These are phyloP conservation scores for Dicorynia guianensis DNA, from an alignment of 306 rosid species.

Conservation along the genomic window DNA sequence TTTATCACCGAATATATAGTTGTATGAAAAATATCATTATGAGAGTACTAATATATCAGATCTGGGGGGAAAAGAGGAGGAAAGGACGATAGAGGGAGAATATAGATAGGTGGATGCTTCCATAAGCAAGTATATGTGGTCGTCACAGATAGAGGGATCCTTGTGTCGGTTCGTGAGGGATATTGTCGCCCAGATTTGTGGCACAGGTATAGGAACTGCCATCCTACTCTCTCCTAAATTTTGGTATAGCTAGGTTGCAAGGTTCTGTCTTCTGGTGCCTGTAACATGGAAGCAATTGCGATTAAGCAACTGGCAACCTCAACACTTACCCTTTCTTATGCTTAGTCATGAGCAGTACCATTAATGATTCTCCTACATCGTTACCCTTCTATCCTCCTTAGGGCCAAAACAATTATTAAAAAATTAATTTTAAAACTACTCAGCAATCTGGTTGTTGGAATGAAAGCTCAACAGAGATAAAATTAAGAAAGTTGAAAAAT, in stretches of 20 bases:
- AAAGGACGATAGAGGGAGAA: not conserved
- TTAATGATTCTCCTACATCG: too few species aligned
- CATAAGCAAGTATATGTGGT: not conserved
- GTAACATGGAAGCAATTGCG: not conserved
- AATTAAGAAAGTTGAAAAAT: too few species aligned
- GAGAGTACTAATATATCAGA: not conserved
- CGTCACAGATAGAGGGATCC: slow-evolving; percentile 15
- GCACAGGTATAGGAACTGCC: slow-evolving; percentile 31
- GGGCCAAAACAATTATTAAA: too few species aligned
- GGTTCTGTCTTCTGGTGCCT: not conserved
- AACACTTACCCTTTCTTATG: not conserved
- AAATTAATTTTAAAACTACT: too few species aligned
- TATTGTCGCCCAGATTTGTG: slow-evolving; percentile 49
- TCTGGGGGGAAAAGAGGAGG: not conserved
- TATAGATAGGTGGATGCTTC: slow-evolving; percentile 19
- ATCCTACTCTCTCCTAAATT: slow-evolving; percentile 36
- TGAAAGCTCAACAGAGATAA: too few species aligned
- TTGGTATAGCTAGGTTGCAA: slow-evolving; percentile 10
- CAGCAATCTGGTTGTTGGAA: too few species aligned
- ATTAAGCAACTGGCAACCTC: not conserved
- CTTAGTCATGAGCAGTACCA: too few species aligned
- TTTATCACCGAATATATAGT: too few species aligned
- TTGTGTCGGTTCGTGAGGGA: slow-evolving; percentile 43
- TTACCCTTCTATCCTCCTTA: too few species aligned
- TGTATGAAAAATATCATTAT: too few species aligned